Evolutionary conservation across 2,329 filamentous ascomycete species (phyloP), one percentile per base, ranked within the genome.

Genomic region (Aureobasidium namibiae): DNA sequence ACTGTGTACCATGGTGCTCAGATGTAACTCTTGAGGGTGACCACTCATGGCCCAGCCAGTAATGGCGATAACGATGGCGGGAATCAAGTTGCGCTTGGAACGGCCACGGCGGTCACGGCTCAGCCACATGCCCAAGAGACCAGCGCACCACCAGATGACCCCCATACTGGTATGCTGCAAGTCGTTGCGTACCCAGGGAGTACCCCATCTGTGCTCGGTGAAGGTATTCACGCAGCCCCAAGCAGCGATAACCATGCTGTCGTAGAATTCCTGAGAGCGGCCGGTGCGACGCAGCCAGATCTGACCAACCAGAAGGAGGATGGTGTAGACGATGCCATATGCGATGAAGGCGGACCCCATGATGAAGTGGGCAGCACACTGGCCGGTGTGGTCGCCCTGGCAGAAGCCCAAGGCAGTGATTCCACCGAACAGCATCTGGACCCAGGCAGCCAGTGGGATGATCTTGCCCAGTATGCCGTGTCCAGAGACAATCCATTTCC

Each of bases 161-260:
- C 94, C 94, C 92, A 99, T 97, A n/a, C 89, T 90, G 0, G 94
- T 99, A 73, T 99, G 94, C 73, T 99, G 92, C 76, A 96, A 84
- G 72, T 99, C 94, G 69, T 96, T 97, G 73, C 83, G 85, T 56
- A 88, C 90, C 94, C 94, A 99, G 0, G 83, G 81, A 1, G 80
- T 80, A 58, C 94, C 94, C 94, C 94, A 99, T 56, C 88, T 84
- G 71, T 99, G 94, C 74, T 97, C 94, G 18, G 94, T 99, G 67
- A 99, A 97, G 9, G 94, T 97, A 74, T 97, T 99, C 74, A 99
- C 87, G 70, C 90, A 95, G 34, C 92, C 94, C 94, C 94, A 99
- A 0, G 88, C 86, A 1, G 92, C 89, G 69, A 99, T 97, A 65
- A 96, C 82, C 52, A 87, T 75, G 62, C 88, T 94, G 74, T 99